phyloP scores from a whole-genome alignment of 2,329 filamentous ascomycete species.

The Alternaria novae-zelandiae region DNA sequence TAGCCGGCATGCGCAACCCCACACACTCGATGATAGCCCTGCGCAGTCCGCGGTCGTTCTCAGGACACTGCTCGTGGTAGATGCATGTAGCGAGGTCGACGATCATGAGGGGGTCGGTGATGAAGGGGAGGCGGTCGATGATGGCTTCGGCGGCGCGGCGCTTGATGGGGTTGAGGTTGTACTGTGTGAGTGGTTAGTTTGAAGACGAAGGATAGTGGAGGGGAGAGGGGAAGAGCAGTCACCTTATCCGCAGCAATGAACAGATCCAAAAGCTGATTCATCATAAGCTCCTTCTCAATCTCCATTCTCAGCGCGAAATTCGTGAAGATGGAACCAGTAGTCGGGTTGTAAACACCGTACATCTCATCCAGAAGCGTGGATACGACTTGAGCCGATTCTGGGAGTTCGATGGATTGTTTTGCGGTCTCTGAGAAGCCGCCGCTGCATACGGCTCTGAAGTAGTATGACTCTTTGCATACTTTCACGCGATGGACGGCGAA shows the following conservation, averaged over 20 bases:
- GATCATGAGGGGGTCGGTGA: constrained; percentile 18
- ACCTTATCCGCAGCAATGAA: constrained; percentile 35
- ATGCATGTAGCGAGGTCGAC: constrained; percentile 20
- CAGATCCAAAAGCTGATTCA: constrained; percentile 17
- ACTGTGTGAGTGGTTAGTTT: constrained; percentile 17
- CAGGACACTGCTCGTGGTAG: constrained; percentile 11
- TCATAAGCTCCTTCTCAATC: constrained; percentile 20
- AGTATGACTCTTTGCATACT: constrained; percentile 21
- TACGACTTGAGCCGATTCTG: constrained; percentile 20
- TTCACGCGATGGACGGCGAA: constrained; percentile 32
- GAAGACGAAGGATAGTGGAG: no score
- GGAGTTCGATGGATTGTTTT: constrained; percentile 12
- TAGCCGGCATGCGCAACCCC: not conserved
- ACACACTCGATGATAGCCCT: constrained; percentile 17
- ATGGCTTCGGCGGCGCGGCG: constrained; percentile 18
- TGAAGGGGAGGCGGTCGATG: constrained; percentile 26
- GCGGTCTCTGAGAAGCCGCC: constrained; percentile 19
- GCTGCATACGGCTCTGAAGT: constrained; percentile 28
- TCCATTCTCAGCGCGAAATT: constrained; percentile 19
- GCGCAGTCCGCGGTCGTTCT: constrained; percentile 24
- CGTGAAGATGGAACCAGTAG: constrained; percentile 27
- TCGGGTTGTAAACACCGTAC: constrained; percentile 23
- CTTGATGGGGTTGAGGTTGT: constrained; percentile 26
- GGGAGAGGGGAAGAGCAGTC: no score
- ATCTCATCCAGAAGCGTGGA: constrained; percentile 24